Evolutionary conservation across 2,329 filamentous ascomycete species (phyloP).

Genomic region (Trichothecium sympodiale): DNA sequence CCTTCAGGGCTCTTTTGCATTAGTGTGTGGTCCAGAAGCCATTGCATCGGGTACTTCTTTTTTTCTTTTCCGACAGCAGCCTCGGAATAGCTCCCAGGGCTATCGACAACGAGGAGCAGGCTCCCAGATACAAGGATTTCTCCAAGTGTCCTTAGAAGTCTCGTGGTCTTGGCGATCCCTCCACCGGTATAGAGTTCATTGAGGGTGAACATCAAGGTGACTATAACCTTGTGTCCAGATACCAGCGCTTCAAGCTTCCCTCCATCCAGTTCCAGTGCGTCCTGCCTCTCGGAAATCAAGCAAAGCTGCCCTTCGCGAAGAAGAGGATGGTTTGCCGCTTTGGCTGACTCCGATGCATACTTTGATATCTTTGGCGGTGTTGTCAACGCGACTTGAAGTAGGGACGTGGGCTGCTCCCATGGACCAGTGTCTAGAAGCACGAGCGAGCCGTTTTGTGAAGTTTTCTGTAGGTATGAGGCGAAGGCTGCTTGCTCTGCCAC

Average conservation of each 20-base stretch:
- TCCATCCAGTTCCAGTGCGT: slow-evolving; percentile 33
- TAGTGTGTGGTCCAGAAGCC: slow-evolving; percentile 77
- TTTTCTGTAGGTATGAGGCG: slow-evolving; percentile 27
- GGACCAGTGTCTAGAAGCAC: slow-evolving; percentile 72
- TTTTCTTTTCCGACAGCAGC: slow-evolving; percentile 53
- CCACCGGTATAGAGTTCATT: slow-evolving; percentile 86
- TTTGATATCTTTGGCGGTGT: slow-evolving; percentile 37
- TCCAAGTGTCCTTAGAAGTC: slow-evolving; percentile 61
- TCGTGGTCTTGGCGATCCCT: slow-evolving; percentile 61
- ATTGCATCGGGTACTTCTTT: slow-evolving; percentile 82
- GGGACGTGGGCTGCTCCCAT: slow-evolving; percentile 55
- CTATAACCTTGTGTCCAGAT: slow-evolving; percentile 33
- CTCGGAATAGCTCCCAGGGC: slow-evolving; percentile 85
- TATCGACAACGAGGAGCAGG: slow-evolving; percentile 78
- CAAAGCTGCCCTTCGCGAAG: slow-evolving; percentile 26
- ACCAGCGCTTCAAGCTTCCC: slow-evolving; percentile 21
- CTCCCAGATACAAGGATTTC: slow-evolving; percentile 44
- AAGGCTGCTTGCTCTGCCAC: slow-evolving; percentile 51
- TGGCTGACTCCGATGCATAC: slow-evolving; percentile 38
- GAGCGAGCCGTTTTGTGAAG: slow-evolving; percentile 26
- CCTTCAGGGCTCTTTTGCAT: slow-evolving; percentile 28
- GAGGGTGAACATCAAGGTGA: slow-evolving; percentile 86
- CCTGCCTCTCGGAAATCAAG: slow-evolving; percentile 31
- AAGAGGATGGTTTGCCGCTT: slow-evolving; percentile 32
- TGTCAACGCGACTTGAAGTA: slow-evolving; percentile 46